Conservation (phyloP, 202 grass and related monocot genomes). For the Schoenoplectus tabernaemontani region DNA sequence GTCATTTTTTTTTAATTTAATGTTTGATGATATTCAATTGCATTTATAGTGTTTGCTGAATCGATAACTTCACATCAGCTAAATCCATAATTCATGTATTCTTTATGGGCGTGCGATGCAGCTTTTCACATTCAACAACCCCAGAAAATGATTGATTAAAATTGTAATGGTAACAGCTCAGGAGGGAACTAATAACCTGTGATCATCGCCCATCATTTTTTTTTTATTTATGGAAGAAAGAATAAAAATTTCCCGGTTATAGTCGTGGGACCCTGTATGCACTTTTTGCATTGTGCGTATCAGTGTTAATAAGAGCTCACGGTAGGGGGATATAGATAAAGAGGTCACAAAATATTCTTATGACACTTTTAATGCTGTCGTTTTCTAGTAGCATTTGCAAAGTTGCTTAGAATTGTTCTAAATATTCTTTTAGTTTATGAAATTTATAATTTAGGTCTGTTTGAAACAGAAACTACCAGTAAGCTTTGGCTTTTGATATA, state of each 20-base stretch:
- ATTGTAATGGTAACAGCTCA: neutral
- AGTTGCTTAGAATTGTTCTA: neutral
- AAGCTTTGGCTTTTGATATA: no score
- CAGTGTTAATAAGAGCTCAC: neutral
- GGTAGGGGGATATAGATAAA: neutral
- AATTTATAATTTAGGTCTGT: neutral
- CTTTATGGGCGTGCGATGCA: neutral
- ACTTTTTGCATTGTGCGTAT: neutral
- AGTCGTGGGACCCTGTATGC: neutral
- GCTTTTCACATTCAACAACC: neutral
- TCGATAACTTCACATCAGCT: neutral
- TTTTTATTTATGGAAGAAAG: neutral
- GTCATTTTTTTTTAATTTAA: neutral
- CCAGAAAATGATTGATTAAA: constrained; percentile 1
- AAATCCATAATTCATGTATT: neutral
- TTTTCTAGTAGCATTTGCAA: neutral
- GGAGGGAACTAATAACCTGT: neutral
- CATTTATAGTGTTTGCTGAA: neutral
- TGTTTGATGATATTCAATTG: neutral
- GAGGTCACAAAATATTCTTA: neutral
- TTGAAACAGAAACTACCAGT: neutral
- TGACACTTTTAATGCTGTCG: neutral
- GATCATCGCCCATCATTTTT: neutral
- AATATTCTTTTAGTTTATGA: neutral
- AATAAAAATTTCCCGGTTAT: neutral